Conservation (phyloP, 2,329 filamentous ascomycete genomes). For the Beauveria sp. region DNA sequence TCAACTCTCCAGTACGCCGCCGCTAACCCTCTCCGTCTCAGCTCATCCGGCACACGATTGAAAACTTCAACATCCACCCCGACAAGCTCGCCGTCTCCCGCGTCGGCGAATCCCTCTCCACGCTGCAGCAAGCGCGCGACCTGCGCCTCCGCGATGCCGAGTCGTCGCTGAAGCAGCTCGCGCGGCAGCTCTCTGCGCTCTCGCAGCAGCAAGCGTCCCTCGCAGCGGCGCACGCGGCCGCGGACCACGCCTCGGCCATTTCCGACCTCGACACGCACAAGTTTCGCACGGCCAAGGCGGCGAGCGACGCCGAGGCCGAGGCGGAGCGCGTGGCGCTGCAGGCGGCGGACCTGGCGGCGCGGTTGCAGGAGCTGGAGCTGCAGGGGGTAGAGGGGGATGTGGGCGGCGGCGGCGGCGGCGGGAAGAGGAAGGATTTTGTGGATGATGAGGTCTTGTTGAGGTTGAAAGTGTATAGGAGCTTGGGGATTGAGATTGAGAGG, state of each 20-base stretch:
- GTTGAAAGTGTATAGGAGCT: conserved; percentile 80
- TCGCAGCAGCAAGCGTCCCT: conserved; percentile 71
- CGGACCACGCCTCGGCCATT: conserved; percentile 76
- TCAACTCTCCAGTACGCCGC: not conserved
- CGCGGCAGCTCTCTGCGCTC: conserved; percentile 68
- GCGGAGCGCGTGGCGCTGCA: conserved; percentile 83
- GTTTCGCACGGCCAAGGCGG: conserved; percentile 88
- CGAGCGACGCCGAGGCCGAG: conserved; percentile 84
- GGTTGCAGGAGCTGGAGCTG: conserved; percentile 74
- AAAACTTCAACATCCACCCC: conserved; percentile 89
- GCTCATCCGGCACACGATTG: conserved; percentile 86
- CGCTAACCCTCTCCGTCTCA: conserved; percentile 26
- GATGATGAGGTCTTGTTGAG: conserved; percentile 64
- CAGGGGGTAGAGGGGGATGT: conserved; percentile 63
- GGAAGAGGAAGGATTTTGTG: conserved; percentile 35
- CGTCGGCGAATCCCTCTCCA: conserved; percentile 74
- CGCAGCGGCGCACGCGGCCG: conserved; percentile 64
- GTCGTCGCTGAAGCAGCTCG: conserved; percentile 59
- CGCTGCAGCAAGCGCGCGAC: conserved; percentile 76
- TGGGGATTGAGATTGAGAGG: conserved; percentile 82
- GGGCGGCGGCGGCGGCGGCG: conserved; percentile 37
- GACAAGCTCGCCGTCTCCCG: conserved; percentile 80
- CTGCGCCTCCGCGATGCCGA: conserved; percentile 67
- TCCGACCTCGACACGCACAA: conserved; percentile 85
- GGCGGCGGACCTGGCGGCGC: conserved; percentile 63